phyloP scores from a whole-genome alignment of 176 grass and related monocot genomes.

The Guadua angustifolia region DNA sequence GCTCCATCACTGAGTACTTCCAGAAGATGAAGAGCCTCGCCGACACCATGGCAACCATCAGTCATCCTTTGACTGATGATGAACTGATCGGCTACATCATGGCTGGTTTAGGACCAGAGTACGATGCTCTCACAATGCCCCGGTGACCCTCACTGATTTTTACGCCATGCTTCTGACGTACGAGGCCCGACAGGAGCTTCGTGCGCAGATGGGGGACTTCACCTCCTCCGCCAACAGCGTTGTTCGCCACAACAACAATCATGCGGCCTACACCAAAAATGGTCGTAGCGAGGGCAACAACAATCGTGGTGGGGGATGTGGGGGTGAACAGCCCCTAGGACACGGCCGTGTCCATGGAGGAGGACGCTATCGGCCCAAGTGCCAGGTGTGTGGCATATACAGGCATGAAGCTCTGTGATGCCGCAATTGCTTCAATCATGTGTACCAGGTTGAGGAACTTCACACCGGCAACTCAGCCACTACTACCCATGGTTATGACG shows the following conservation, averaged over 20 bases:
- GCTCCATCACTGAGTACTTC: no score
- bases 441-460: not conserved
- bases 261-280: no score
- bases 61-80: not conserved
- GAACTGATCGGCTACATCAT: not conserved
- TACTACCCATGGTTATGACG: not conserved
- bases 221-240: not conserved
- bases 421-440: not conserved
- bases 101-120: not conserved
- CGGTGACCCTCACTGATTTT: not conserved
- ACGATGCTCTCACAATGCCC: not conserved
- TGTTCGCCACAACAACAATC: not conserved
- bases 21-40: no score
- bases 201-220: not conserved
- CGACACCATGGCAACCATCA: no score
- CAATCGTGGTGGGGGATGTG: not conserved
- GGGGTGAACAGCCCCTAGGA: not conserved
- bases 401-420: not conserved
- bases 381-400: not conserved
- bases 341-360: not conserved
- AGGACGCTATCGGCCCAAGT: not conserved
- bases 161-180: not conserved
- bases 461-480: no score
- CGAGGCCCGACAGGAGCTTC: not conserved
- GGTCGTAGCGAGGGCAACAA: not conserved